Evolutionary conservation across 2,329 filamentous ascomycete species (phyloP).

Genomic region (Ambrosiella cleistominuta): DNA sequence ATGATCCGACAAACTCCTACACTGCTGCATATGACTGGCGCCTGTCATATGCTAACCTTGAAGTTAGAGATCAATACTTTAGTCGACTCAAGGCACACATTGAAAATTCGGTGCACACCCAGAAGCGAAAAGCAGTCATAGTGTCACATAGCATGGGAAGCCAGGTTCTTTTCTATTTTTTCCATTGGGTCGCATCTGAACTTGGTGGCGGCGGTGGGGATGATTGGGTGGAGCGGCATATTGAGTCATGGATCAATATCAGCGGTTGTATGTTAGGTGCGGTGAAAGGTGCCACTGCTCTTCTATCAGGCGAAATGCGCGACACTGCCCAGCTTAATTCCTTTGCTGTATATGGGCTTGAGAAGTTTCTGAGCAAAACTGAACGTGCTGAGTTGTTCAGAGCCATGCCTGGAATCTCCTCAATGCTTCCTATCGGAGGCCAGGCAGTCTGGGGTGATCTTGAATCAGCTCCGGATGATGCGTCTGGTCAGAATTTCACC

Average conservation of each 20-base stretch:
- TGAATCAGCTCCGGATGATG: constrained; percentile 76
- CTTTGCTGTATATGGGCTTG: constrained; percentile 89
- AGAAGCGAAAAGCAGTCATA: constrained; percentile 64
- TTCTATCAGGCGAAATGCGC: constrained; percentile 93
- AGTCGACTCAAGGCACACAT: constrained; percentile 79
- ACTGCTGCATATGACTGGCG: constrained; percentile 79
- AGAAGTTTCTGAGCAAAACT: constrained; percentile 81
- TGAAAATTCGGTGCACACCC: constrained; percentile 59
- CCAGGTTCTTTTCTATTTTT: constrained; percentile 75
- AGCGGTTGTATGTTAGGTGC: constrained; percentile 95
- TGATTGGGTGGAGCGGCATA: constrained; percentile 74
- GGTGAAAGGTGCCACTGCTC: constrained; percentile 73
- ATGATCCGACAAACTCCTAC: constrained; percentile 65
- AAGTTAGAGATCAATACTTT: constrained; percentile 85
- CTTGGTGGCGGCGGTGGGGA: constrained; percentile 65
- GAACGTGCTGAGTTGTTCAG: constrained; percentile 89
- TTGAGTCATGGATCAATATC: constrained; percentile 97
- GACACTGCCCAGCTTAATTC: constrained; percentile 93
- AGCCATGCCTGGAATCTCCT: constrained; percentile 89
- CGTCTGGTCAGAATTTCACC: constrained; percentile 50
- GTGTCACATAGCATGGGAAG: constrained; percentile 96
- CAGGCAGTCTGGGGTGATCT: constrained; percentile 87
- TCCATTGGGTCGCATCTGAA: constrained; percentile 63
- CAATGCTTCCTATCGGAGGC: constrained; percentile 90
- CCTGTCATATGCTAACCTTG: constrained; percentile 74